Evolutionary conservation across 2,329 filamentous ascomycete genomes (phyloP).

Genomic region (Mycocentrospora acerina): DNA sequence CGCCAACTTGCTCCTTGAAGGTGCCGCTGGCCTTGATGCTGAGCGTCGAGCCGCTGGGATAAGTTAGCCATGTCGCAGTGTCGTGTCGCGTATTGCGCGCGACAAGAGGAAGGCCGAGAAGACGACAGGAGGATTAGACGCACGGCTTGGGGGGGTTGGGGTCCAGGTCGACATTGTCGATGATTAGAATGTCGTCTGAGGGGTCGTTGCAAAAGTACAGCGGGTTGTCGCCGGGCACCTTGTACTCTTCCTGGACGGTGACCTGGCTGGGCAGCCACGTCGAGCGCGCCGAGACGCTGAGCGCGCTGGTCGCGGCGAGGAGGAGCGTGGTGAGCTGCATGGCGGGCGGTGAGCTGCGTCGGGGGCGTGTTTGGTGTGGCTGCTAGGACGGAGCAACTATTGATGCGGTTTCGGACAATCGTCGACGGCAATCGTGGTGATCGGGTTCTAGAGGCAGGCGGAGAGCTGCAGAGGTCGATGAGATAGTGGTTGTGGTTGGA

Average conservation of each 20-base stretch:
- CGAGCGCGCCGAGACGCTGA: conserved; percentile 43
- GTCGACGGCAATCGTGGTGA: not conserved
- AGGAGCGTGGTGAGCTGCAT: conserved; percentile 43
- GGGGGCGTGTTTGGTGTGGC: conserved; percentile 1
- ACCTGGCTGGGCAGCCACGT: conserved; percentile 51
- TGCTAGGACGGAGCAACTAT: no score
- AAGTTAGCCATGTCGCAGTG: conserved; percentile 3
- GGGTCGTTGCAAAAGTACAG: conserved; percentile 76
- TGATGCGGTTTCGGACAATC: no score
- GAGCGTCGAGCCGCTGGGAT: conserved; percentile 70
- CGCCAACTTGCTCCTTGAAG: conserved; percentile 69
- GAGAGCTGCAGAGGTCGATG: not conserved
- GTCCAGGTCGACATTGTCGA: conserved; percentile 75
- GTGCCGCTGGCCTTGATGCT: conserved; percentile 75
- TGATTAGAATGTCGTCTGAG: conserved; percentile 67
- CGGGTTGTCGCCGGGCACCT: conserved; percentile 83
- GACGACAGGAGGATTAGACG: no score
- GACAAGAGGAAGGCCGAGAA: no score
- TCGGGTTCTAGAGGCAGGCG: not conserved
- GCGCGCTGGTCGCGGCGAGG: conserved; percentile 47
- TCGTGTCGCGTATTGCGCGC: not conserved
- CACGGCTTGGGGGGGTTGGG: conserved; percentile 90
- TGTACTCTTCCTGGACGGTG: conserved; percentile 54
- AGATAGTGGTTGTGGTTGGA: not conserved
- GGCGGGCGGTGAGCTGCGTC: conserved; percentile 4